Conservation (phyloP, 371 early-diverging fungal genomes). For the Syncephalis plumigaleata region DNA sequence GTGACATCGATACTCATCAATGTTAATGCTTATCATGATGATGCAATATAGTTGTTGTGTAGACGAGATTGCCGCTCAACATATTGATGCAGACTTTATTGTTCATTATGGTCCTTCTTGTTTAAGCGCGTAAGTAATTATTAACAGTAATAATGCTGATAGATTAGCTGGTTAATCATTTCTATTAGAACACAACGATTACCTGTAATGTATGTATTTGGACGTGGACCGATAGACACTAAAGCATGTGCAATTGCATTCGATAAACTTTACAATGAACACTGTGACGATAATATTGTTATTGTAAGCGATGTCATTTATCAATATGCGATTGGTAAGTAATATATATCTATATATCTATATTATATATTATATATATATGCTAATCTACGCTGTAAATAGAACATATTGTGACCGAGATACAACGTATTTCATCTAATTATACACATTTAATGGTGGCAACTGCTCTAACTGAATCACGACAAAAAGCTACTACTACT, state of each 20-base stretch:
- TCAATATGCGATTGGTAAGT: slow-evolving; percentile 33
- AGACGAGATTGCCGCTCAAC: slow-evolving; percentile 89
- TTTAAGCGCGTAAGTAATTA: slow-evolving; percentile 51
- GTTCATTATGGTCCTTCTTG: slow-evolving; percentile 90
- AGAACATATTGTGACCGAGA: no score
- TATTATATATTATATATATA: no score
- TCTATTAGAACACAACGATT: slow-evolving; percentile 39
- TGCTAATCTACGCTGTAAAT: no score
- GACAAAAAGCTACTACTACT: neutral
- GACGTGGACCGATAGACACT: slow-evolving; percentile 44
- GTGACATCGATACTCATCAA: neutral
- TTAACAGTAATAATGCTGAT: neutral
- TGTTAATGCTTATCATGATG: neutral
- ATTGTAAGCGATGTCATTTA: slow-evolving; percentile 63
- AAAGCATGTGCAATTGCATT: slow-evolving; percentile 26
- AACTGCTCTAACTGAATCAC: neutral
- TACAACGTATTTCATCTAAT: neutral
- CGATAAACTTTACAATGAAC: slow-evolving; percentile 14
- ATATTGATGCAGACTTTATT: slow-evolving; percentile 62
- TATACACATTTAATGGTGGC: neutral
- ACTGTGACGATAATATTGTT: slow-evolving; percentile 26
- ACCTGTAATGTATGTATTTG: slow-evolving; percentile 78
- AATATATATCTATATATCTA: no score
- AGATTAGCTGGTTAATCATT: neutral
- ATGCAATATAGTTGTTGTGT: slow-evolving; percentile 70